A percentile compares a stretch with the other conserved stretches of the same genome.
Evolutionary conservation across 345 rosid species (phyloP).

Genomic region (Isatis tinctoria): DNA sequence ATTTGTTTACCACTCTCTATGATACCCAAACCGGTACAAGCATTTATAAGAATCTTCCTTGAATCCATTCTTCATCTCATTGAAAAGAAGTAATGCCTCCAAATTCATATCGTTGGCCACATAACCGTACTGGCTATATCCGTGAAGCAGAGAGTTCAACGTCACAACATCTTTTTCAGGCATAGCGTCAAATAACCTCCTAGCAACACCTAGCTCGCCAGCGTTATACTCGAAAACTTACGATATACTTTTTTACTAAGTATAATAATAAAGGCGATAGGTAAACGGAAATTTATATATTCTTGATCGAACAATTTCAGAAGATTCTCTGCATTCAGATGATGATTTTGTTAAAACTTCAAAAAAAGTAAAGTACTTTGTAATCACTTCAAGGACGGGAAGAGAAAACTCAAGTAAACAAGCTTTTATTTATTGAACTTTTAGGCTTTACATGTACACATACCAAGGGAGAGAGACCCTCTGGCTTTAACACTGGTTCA

Average conservation of each 20-base stretch:
- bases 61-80: constrained; percentile 50
- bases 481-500: constrained; percentile 7
- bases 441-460: constrained; percentile 13
- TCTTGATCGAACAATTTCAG: neutral
- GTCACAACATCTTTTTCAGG: constrained; percentile 54
- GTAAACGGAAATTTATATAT: neutral
- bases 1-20: constrained; percentile 53
- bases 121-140: constrained; percentile 33
- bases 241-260: neutral
- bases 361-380: neutral
- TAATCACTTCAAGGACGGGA: constrained; percentile 3
- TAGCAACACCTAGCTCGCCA: constrained; percentile 49
- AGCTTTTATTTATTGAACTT: constrained; percentile 1
- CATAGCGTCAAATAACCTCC: constrained; percentile 57
- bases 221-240: too few species aligned
- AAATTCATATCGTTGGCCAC: constrained; percentile 49
- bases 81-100: constrained; percentile 52
- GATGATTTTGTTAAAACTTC: neutral
- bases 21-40: constrained; percentile 43
- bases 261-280: too few species aligned
- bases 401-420: neutral
- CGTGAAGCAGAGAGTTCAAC: constrained; percentile 63
- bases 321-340: neutral
- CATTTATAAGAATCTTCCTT: constrained; percentile 49
- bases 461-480: neutral